Evolutionary conservation across 768 basidiomycete genomes (phyloP).

Genomic region (Kwoniella shandongensis): DNA sequence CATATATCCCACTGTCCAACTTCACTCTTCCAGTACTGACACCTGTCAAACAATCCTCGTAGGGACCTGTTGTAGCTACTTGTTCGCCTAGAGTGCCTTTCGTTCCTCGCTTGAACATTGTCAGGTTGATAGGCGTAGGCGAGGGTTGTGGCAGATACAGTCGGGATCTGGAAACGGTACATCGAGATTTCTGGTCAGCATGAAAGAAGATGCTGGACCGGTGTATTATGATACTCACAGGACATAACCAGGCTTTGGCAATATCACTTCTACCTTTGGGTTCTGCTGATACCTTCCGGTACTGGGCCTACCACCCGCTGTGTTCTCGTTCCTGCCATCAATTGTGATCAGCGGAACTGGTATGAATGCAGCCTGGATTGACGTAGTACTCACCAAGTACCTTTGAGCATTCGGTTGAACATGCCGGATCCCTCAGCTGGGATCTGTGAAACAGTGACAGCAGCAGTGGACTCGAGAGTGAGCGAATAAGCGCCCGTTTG

Average conservation of each 20-base stretch:
- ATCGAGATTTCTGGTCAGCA: too few relatives aligned
- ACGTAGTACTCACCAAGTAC: conserved; percentile 64
- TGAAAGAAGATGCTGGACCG: neutral
- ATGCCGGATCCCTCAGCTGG: conserved; percentile 89
- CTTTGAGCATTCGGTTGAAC: conserved; percentile 69
- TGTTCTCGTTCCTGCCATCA: conserved; percentile 59
- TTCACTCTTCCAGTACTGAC: conserved; percentile 60
- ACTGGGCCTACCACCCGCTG: conserved; percentile 70
- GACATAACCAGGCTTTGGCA: conserved; percentile 25
- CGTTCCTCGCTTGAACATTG: conserved; percentile 55
- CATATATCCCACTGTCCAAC: conserved; percentile 66
- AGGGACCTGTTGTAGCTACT: conserved; percentile 73
- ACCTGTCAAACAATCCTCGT: conserved; percentile 72
- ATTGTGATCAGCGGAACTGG: neutral
- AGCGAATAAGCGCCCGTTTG: conserved; percentile 68
- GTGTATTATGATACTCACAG: conserved; percentile 25
- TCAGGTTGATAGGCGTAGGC: conserved; percentile 45
- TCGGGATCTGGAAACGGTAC: conserved; percentile 23
- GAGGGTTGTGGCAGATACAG: conserved; percentile 27
- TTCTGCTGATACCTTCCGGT: conserved; percentile 67
- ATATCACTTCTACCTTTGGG: conserved; percentile 65
- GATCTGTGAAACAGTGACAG: conserved; percentile 66
- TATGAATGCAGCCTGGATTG: neutral
- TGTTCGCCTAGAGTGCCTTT: conserved; percentile 49
- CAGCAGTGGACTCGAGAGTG: conserved; percentile 62